Base-by-base conservation (phyloP, 2,329 filamentous ascomycete genomes). In the Fusarium sp. region DNA sequence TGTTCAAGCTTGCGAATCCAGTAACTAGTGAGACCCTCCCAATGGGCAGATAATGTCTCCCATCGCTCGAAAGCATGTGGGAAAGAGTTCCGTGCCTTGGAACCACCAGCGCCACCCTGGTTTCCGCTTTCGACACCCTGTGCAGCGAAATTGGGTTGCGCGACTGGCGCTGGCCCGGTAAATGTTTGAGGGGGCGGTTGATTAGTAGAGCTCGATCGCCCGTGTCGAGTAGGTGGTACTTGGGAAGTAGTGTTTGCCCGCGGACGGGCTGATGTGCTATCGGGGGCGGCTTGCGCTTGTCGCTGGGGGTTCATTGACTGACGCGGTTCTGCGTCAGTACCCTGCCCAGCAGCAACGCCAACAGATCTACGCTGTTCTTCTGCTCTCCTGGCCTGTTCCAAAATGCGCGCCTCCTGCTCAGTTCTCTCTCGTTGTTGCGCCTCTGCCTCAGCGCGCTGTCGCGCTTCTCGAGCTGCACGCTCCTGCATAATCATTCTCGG, bases 61-160 rank as follows among this genome's bases (percentile, higher is more conserved):
- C 96, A 99, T 62, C 96, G 88, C 79, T 99, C 95, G 75, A 99
- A 99, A 0, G 96, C 96, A 79, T 98, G 96, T 1, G 96, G 96
- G 70, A 99, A 98, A 0, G 90, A 90, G 46, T 91, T 92, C 58
- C 89, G 83, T 52, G 85, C 78, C 51, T 85, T 80, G 5, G 76
- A 65, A 41, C 65, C 57, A 25, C 68, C 63, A 11, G 68, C 45
- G n/a, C 59, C 51, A 19, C 61, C 59, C 46, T 74, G 68, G 37
- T 52, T 52, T 5, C 67, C 48, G 25, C 60, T 44, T 32, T 75
- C 72, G 15, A 61, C 41, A 14, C 70, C 40, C 49, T 71, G 70
- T 22, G 65, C 39, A 23, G 54, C 60, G 22, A 70, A 61, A 19
- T 52, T 57, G 7, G 71, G 58, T 33, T 72, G 68, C 8, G 64